Evolutionary conservation across 202 grass and related monocot species (phyloP).

Genomic region (Musa balbisiana): DNA sequence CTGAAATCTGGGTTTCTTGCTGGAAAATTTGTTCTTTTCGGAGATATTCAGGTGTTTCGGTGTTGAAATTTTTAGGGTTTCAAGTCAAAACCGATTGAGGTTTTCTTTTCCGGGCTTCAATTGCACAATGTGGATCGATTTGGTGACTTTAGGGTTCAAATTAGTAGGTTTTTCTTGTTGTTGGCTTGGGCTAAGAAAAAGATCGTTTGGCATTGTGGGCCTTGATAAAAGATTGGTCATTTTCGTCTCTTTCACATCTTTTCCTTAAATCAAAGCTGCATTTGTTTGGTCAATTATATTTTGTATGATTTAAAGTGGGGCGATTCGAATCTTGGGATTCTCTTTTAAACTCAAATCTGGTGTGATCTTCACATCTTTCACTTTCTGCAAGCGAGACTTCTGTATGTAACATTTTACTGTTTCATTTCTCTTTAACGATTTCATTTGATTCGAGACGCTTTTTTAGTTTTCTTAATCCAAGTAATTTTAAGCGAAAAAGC

Average conservation of each 20-base stretch:
- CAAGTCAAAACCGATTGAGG: no score
- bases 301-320: background rate
- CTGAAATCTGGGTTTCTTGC: background rate
- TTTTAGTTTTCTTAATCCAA: no score
- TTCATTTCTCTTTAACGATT: no score
- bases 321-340: background rate
- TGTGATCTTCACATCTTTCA: background rate
- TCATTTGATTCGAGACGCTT: no score
- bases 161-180: background rate
- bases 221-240: background rate
- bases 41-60: background rate
- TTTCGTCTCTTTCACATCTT: background rate
- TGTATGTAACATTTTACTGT: background rate
- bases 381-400: background rate
- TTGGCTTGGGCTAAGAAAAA: background rate
- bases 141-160: background rate
- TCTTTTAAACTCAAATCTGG: background rate
- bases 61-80: constrained; percentile 6
- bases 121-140: constrained; percentile 9
- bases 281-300: background rate
- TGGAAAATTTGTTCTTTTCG: background rate
- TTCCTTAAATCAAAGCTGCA: background rate
- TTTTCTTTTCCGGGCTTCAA: background rate
- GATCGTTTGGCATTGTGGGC: background rate
- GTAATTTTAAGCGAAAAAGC: no score